A percentile compares a stretch with the other conserved stretches of the same genome.
Conservation (phyloP, 1,284 basidiomycete species). For the Sporisorium iseilematis-ciliati region DNA sequence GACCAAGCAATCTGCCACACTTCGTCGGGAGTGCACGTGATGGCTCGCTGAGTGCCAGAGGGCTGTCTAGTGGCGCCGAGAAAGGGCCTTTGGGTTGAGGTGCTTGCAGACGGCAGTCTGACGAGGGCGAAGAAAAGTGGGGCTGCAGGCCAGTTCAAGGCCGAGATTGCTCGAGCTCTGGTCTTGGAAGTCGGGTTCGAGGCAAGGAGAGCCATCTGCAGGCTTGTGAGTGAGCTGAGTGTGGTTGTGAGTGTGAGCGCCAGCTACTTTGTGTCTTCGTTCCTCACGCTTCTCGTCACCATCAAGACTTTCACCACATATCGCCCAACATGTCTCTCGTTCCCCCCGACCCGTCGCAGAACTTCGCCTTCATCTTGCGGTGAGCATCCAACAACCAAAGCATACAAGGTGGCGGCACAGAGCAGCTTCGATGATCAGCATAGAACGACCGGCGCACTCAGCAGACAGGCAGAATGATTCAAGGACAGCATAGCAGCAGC, state of each 20-base stretch:
- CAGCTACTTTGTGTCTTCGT: conserved; percentile 11
- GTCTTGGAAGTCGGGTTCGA: neutral
- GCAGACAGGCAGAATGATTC: conserved; percentile 17
- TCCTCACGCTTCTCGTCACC: conserved; percentile 52
- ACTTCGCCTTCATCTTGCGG: conserved; percentile 70
- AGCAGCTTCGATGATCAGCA: conserved; percentile 29
- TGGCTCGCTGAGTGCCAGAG: neutral
- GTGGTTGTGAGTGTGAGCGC: conserved; percentile 8
- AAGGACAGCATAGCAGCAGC: neutral
- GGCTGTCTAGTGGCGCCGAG: neutral
- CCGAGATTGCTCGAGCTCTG: neutral
- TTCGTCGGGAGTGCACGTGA: neutral
- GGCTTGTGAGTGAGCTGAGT: neutral
- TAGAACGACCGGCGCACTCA: neutral
- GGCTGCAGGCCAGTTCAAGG: neutral
- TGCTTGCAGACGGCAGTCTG: conserved; percentile 7
- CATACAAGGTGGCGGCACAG: neutral
- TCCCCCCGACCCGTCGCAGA: conserved; percentile 69
- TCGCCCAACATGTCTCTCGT: conserved; percentile 66
- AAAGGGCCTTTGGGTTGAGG: too few relatives aligned
- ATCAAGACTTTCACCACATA: conserved; percentile 45
- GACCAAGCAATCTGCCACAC: neutral
- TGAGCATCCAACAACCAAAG: conserved; percentile 41
- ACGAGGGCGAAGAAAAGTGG: neutral
- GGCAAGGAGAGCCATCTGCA: too few relatives aligned